Evolutionary conservation across 495 filamentous ascomycete genomes (phyloP).

Genomic region (Penicillium arizonense): DNA sequence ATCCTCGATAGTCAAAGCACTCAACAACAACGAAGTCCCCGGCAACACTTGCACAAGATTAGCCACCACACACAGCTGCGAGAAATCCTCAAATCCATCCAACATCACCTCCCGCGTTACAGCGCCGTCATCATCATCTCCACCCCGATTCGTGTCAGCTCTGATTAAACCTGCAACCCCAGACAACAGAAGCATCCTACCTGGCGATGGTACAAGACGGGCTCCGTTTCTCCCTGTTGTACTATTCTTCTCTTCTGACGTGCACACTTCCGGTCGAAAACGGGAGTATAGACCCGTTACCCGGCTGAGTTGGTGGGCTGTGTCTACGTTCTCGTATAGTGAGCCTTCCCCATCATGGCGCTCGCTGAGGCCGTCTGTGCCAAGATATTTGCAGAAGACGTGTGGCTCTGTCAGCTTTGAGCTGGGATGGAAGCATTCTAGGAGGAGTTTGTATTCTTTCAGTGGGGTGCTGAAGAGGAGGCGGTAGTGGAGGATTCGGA

Average conservation of each 20-base stretch:
- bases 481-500: conserved; percentile 66
- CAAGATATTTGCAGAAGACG: conserved; percentile 66
- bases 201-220: conserved; percentile 14
- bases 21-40: conserved; percentile 51
- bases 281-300: conserved; percentile 51
- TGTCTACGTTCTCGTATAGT: conserved; percentile 39
- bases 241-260: conserved; percentile 31
- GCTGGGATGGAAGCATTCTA: conserved; percentile 76
- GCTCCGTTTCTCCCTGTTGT: conserved; percentile 18
- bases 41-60: conserved; percentile 68
- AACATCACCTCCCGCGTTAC: conserved; percentile 58
- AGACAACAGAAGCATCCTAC: conserved; percentile 12
- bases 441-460: conserved; percentile 61
- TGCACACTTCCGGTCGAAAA: conserved; percentile 57
- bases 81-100: conserved; percentile 66
- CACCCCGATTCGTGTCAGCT: conserved; percentile 27
- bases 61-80: conserved; percentile 65
- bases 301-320: conserved; percentile 29
- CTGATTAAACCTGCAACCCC: conserved; percentile 32
- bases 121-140: not conserved
- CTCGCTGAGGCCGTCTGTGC: conserved; percentile 50
- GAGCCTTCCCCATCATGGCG: conserved; percentile 34
- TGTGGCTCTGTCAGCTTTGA: conserved; percentile 66
- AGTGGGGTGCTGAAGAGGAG: conserved; percentile 56
- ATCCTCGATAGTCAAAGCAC: conserved; percentile 61